phyloP scores from a whole-genome alignment of 164 flowering plant genomes.

The Umbellularia californica region DNA sequence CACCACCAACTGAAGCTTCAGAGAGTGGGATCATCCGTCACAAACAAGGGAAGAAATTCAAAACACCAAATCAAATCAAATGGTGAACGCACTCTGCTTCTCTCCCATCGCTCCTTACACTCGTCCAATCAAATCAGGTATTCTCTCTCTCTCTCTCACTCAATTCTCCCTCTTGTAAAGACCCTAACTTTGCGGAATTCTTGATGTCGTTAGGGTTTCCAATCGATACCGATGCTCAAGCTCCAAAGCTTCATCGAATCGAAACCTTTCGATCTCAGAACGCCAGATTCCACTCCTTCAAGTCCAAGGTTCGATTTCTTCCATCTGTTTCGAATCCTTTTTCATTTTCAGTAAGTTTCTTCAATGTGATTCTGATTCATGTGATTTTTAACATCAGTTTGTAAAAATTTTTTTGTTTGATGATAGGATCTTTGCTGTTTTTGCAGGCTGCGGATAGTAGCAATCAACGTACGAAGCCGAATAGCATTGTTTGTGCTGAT shows the following conservation, averaged over 20 bases:
- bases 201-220: conserved; percentile 24
- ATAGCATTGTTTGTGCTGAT: conserved; percentile 61
- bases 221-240: conserved; percentile 23
- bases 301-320: conserved; percentile 22
- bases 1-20: neutral
- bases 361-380: no score
- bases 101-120: conserved; percentile 31
- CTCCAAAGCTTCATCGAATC: conserved; percentile 27
- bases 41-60: neutral
- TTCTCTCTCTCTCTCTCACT: neutral
- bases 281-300: conserved; percentile 32
- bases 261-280: conserved; percentile 13
- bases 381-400: no score
- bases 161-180: neutral
- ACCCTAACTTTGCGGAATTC: neutral
- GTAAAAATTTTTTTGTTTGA: no score
- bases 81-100: conserved; percentile 47
- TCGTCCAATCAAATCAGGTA: conserved; percentile 42
- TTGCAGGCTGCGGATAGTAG: conserved; percentile 46
- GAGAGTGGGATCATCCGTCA: no score
- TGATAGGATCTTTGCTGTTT: no score
- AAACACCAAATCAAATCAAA: conserved; percentile 8
- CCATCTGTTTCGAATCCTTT: no score
- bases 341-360: no score
- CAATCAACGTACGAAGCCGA: conserved; percentile 36